Evolutionary conservation across 1,284 basidiomycete genomes (phyloP).

Genomic region (Albatrellus sp.): DNA sequence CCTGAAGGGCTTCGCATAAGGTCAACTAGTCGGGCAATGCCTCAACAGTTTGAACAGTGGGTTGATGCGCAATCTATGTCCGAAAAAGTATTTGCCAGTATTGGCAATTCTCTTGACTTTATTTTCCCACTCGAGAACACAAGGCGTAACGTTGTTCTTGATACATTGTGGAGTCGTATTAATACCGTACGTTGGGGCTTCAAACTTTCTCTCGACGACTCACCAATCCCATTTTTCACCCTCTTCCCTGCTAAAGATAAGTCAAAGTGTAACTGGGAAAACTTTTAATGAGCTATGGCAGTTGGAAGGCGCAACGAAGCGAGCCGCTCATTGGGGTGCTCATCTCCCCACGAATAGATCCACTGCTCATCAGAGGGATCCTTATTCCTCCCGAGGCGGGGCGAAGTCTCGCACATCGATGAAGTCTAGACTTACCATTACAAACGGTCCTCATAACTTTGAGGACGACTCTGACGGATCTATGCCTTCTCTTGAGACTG

Average conservation of each 20-base stretch:
- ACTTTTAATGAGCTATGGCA: conserved; percentile 54
- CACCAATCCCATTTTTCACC: neutral
- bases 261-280: conserved; percentile 33
- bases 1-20: conserved; percentile 38
- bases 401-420: too few relatives aligned
- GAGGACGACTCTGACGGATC: conserved; percentile 30
- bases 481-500: conserved; percentile 52
- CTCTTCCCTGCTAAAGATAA: conserved; percentile 36
- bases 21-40: conserved; percentile 33
- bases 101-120: conserved; percentile 38
- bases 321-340: conserved; percentile 44
- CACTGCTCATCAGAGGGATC: too few relatives aligned
- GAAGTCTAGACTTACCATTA: too few relatives aligned
- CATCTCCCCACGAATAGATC: too few relatives aligned
- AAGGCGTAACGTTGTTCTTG: conserved; percentile 33
- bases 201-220: neutral
- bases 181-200: conserved; percentile 33
- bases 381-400: too few relatives aligned
- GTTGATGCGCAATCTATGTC: conserved; percentile 54
- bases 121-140: conserved; percentile 47
- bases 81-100: conserved; percentile 35
- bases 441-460: conserved; percentile 12
- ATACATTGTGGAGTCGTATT: conserved; percentile 52
- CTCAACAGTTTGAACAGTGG: conserved; percentile 49
- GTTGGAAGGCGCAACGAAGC: conserved; percentile 36